A percentile compares a stretch with the other conserved stretches of the same genome.
phyloP scores from a whole-genome alignment of 1,284 basidiomycete species.

The Cutaneotrichosporon mucoides region DNA sequence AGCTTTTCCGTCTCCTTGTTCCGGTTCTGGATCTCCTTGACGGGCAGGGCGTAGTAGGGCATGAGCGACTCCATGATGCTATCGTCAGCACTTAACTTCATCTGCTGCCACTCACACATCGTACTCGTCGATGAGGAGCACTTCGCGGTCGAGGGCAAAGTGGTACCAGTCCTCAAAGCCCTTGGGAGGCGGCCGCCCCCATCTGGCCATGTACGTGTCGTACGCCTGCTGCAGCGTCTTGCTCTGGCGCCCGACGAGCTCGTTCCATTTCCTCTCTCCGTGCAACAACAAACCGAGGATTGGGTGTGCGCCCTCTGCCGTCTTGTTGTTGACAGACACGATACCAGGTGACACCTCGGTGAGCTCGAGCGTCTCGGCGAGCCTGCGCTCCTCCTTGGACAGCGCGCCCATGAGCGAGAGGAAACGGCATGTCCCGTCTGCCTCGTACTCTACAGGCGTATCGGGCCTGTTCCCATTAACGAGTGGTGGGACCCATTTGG shows the following conservation, averaged over 20 bases:
- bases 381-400: slow-evolving; percentile 32
- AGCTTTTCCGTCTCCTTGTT: slow-evolving; percentile 42
- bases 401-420: slow-evolving; percentile 47
- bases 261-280: slow-evolving; percentile 52
- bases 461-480: slow-evolving; percentile 29
- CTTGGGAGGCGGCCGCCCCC: slow-evolving; percentile 49
- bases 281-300: slow-evolving; percentile 50
- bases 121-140: slow-evolving; percentile 48
- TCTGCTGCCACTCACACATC: slow-evolving; percentile 38
- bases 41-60: slow-evolving; percentile 46
- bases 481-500: slow-evolving; percentile 44
- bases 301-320: slow-evolving; percentile 38
- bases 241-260: slow-evolving; percentile 48
- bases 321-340: slow-evolving; percentile 21
- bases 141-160: slow-evolving; percentile 28
- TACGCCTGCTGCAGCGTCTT: slow-evolving; percentile 52
- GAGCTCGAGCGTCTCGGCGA: slow-evolving; percentile 33
- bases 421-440: slow-evolving; percentile 46
- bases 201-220: slow-evolving; percentile 48
- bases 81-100: neutral
- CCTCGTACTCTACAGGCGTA: slow-evolving; percentile 41
- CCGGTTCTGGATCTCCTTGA: slow-evolving; percentile 37
- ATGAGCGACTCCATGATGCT: slow-evolving; percentile 48
- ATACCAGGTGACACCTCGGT: slow-evolving; percentile 39
- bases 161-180: slow-evolving; percentile 48